A percentile compares a stretch with the other conserved stretches of the same genome.
phyloP scores from a whole-genome alignment of 441 rosid species.

The Pelargonium australe region DNA sequence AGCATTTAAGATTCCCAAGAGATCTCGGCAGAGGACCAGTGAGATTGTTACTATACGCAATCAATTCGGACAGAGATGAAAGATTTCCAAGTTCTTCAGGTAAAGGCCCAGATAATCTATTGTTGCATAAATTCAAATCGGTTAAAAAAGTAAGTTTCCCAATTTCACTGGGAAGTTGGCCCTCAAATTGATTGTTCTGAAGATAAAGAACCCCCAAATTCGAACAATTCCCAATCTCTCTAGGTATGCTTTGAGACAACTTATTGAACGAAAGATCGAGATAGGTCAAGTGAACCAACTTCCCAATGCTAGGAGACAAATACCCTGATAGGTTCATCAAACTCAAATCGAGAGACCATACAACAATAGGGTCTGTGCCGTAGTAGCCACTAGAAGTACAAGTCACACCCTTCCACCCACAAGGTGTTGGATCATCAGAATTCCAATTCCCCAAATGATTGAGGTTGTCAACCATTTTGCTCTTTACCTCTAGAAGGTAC shows the following conservation, averaged over 20 bases:
- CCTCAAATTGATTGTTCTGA: slow-evolving; percentile 71
- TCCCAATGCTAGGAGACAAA: slow-evolving; percentile 57
- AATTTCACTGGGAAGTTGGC: slow-evolving; percentile 57
- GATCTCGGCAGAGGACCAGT: slow-evolving; percentile 77
- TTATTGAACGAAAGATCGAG: slow-evolving; percentile 62
- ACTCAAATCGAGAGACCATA: slow-evolving; percentile 54
- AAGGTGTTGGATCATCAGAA: slow-evolving; percentile 57
- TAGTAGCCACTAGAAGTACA: slow-evolving; percentile 44
- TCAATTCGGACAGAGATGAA: slow-evolving; percentile 59
- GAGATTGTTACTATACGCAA: slow-evolving; percentile 79
- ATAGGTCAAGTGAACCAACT: slow-evolving; percentile 47
- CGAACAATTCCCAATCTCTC: slow-evolving; percentile 61
- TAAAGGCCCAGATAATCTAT: slow-evolving; percentile 65
- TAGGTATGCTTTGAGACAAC: slow-evolving; percentile 54
- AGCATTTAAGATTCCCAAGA: slow-evolving; percentile 56
- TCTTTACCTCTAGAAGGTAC: slow-evolving; percentile 61
- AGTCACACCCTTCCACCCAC: slow-evolving; percentile 74
- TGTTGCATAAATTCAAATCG: slow-evolving; percentile 64
- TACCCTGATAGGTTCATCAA: slow-evolving; percentile 77
- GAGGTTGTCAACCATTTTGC: slow-evolving; percentile 42
- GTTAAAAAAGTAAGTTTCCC: slow-evolving; percentile 39
- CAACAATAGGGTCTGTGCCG: slow-evolving; percentile 32
- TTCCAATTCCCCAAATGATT: slow-evolving; percentile 60
- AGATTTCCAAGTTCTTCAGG: slow-evolving; percentile 73
- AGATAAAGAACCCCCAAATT: slow-evolving; percentile 43